Evolutionary conservation across 129 eudicot species (phyloP).

Genomic region (Flaveria brownii): DNA sequence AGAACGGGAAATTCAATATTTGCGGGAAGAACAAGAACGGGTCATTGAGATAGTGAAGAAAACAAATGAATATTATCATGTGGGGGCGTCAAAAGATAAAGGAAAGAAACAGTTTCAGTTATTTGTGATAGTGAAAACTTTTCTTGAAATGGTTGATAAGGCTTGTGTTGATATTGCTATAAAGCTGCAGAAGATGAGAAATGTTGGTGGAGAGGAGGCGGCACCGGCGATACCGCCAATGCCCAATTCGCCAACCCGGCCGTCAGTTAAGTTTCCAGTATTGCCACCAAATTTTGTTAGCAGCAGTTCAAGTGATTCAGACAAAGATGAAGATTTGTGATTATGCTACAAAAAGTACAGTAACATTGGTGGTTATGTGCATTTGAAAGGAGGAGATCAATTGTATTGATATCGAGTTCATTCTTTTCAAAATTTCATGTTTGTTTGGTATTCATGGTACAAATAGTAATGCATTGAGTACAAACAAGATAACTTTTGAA

Average conservation of each 20-base stretch:
- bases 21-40: slow-evolving; percentile 58
- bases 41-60: slow-evolving; percentile 65
- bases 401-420: slow-evolving; percentile 40
- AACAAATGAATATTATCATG: slow-evolving; percentile 80
- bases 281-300: slow-evolving; percentile 67
- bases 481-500: not conserved
- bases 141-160: slow-evolving; percentile 79
- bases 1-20: slow-evolving; percentile 49
- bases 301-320: slow-evolving; percentile 67
- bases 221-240: slow-evolving; percentile 41
- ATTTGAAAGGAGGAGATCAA: slow-evolving; percentile 31
- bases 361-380: slow-evolving; percentile 19
- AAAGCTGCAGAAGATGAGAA: slow-evolving; percentile 68
- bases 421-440: slow-evolving; percentile 25
- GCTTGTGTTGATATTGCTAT: slow-evolving; percentile 85
- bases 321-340: slow-evolving; percentile 41
- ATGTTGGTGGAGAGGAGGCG: slow-evolving; percentile 20
- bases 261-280: slow-evolving; percentile 65
- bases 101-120: slow-evolving; percentile 63
- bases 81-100: slow-evolving; percentile 67
- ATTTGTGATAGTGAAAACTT: slow-evolving; percentile 72
- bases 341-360: slow-evolving; percentile 24
- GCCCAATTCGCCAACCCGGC: slow-evolving; percentile 48
- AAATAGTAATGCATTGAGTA: slow-evolving; percentile 12
- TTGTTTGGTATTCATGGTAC: slow-evolving; percentile 9